Conservation (phyloP, 2,329 filamentous ascomycete species). For the Didymellaceae sp. region DNA sequence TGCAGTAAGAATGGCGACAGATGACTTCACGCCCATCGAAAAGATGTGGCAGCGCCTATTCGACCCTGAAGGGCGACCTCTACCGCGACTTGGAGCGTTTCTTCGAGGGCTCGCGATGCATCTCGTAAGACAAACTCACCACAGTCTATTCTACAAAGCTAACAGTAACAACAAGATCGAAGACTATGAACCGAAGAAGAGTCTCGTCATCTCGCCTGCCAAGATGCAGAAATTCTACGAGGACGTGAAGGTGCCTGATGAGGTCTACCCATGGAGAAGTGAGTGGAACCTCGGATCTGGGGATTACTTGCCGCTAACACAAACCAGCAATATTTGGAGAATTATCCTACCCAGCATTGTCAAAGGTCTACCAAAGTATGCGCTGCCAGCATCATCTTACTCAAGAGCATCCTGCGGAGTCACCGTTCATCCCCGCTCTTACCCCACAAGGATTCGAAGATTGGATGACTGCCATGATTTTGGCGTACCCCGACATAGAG, state of each 20-base stretch:
- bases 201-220: slow-evolving; percentile 74
- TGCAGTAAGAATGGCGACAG: slow-evolving; percentile 40
- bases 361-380: slow-evolving; percentile 56
- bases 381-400: slow-evolving; percentile 58
- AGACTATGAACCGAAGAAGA: slow-evolving; percentile 70
- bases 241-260: slow-evolving; percentile 67
- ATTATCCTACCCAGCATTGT: slow-evolving; percentile 50
- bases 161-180: slow-evolving; percentile 60
- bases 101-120: slow-evolving; percentile 76
- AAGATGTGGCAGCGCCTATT: slow-evolving; percentile 80
- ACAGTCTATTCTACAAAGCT: not conserved
- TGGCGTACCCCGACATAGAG: slow-evolving; percentile 78
- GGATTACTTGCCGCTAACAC: not conserved
- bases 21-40: slow-evolving; percentile 58
- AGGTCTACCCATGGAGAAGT: slow-evolving; percentile 74
- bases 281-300: slow-evolving; percentile 36
- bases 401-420: slow-evolving; percentile 51
- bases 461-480: slow-evolving; percentile 76
- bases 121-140: slow-evolving; percentile 60
- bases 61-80: slow-evolving; percentile 69
- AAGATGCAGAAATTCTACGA: slow-evolving; percentile 79
- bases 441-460: slow-evolving; percentile 56
- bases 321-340: slow-evolving; percentile 51
- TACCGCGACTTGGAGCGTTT: slow-evolving; percentile 71
- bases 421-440: slow-evolving; percentile 53